Conservation (phyloP, 768 basidiomycete genomes). For the Tricholoma terreum region DNA sequence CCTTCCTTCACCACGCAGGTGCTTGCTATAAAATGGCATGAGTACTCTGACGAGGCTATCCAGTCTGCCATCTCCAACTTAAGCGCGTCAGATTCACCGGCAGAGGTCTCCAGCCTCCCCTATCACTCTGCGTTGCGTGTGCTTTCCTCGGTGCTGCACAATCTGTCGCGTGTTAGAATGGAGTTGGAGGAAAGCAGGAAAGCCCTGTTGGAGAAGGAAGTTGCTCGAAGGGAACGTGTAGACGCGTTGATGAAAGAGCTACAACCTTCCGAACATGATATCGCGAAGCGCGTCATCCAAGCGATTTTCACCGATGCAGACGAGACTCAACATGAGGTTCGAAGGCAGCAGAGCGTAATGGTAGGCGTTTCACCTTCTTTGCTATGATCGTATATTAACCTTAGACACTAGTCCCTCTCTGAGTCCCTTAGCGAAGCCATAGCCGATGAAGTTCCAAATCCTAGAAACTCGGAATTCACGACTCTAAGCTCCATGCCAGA, state of each 20-base stretch:
- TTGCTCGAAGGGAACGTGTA: conserved; percentile 46
- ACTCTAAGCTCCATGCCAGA: conserved; percentile 35
- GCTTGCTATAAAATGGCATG: conserved; percentile 72
- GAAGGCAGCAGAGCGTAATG: conserved; percentile 55
- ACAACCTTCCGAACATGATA: conserved; percentile 57
- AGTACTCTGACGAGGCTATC: conserved; percentile 72
- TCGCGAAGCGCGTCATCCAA: conserved; percentile 65
- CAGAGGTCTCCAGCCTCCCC: conserved; percentile 46
- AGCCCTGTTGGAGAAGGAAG: conserved; percentile 57
- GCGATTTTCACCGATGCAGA: conserved; percentile 59
- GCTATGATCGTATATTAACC: neutral
- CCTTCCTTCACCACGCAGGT: conserved; percentile 42
- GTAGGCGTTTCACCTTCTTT: conserved; percentile 36
- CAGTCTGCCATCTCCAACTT: conserved; percentile 58
- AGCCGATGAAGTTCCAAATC: conserved; percentile 41
- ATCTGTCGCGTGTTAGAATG: conserved; percentile 49
- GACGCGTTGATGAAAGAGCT: conserved; percentile 57
- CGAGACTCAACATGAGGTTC: conserved; percentile 44
- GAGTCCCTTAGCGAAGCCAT: conserved; percentile 58
- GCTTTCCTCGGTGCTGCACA: conserved; percentile 64
- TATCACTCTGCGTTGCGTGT: conserved; percentile 68
- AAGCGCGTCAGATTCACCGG: conserved; percentile 41
- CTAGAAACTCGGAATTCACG: conserved; percentile 32
- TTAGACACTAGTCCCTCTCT: conserved; percentile 40
- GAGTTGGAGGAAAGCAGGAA: conserved; percentile 64